A percentile compares a stretch with the other conserved stretches of the same genome.
These are phyloP conservation scores for Thermoascus crustaceus DNA, from an alignment of 2,329 filamentous ascomycete species.

Conservation along the genomic window DNA sequence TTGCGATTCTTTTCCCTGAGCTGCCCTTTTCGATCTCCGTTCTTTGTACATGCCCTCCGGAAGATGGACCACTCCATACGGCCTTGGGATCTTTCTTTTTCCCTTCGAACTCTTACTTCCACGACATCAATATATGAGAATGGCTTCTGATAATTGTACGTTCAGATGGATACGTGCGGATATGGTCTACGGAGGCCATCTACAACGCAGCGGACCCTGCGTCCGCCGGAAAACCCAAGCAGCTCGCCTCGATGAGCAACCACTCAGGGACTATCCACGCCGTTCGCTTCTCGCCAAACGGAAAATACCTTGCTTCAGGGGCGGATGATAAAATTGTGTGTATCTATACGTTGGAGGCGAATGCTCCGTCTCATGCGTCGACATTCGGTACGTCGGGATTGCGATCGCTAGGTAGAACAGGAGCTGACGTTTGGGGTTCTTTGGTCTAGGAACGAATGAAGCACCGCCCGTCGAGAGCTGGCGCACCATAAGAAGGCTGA, in stretches of 20 bases:
- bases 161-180: slow-evolving; percentile 85
- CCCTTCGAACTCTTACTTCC: background rate
- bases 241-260: slow-evolving; percentile 96
- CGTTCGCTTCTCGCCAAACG: slow-evolving; percentile 91
- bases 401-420: slow-evolving; percentile 4
- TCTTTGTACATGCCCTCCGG: too few species aligned
- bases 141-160: slow-evolving; percentile 1
- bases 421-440: slow-evolving; percentile 8
- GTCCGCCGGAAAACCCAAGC: slow-evolving; percentile 69
- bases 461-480: slow-evolving; percentile 93
- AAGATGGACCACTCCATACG: too few species aligned
- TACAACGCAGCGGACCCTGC: slow-evolving; percentile 65
- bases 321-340: slow-evolving; percentile 99
- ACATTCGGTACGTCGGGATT: slow-evolving; percentile 59
- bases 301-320: slow-evolving; percentile 89
- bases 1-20: slow-evolving; percentile 10
- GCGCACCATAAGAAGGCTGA: slow-evolving; percentile 87
- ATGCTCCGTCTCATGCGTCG: slow-evolving; percentile 64
- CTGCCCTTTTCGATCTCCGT: slow-evolving; percentile 13
- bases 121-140: background rate
- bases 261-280: slow-evolving; percentile 96
- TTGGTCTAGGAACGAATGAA: slow-evolving; percentile 63
- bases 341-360: slow-evolving; percentile 84
- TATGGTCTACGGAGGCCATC: slow-evolving; percentile 96
- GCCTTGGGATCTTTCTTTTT: too few species aligned